These are phyloP conservation scores for Trichocladium antarcticum DNA, from an alignment of 495 filamentous ascomycete genomes.

Conservation along the genomic window DNA sequence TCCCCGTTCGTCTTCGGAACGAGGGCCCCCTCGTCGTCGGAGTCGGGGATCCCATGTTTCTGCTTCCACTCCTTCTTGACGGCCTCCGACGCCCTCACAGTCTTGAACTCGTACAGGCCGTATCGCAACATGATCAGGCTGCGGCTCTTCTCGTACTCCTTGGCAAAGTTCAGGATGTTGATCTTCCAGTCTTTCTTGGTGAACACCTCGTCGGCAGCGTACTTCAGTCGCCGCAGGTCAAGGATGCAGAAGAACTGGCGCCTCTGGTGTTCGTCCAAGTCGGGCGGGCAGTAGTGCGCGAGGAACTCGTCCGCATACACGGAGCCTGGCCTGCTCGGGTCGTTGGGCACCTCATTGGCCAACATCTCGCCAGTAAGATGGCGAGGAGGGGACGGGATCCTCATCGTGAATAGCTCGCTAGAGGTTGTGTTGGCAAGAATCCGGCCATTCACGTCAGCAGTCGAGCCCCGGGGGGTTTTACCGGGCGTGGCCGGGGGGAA, in stretches of 20 bases:
- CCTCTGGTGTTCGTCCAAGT: conserved; percentile 38
- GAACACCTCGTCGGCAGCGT: conserved; percentile 42
- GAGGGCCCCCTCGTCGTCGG: conserved; percentile 23
- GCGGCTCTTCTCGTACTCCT: conserved; percentile 44
- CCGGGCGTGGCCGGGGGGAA: conserved; percentile 30
- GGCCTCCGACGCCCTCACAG: conserved; percentile 36
- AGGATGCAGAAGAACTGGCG: conserved; percentile 45
- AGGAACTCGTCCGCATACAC: conserved; percentile 43
- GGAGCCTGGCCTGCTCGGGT: conserved; percentile 29
- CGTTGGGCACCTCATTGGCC: conserved; percentile 35
- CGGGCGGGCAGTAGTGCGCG: conserved; percentile 36
- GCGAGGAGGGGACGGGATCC: conserved; percentile 35
- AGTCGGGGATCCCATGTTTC: conserved; percentile 33
- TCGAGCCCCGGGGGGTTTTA: conserved; percentile 18
- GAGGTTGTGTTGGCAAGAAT: conserved; percentile 29
- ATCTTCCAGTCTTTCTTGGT: conserved; percentile 43
- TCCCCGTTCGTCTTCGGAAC: conserved; percentile 14
- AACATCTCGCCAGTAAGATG: conserved; percentile 38
- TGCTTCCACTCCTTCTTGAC: conserved; percentile 40
- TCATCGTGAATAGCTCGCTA: conserved; percentile 37
- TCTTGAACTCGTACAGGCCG: conserved; percentile 44
- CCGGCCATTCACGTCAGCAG: conserved; percentile 21
- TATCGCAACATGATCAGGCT: conserved; percentile 43
- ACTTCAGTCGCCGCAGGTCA: conserved; percentile 42
- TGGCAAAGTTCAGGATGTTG: conserved; percentile 42